These are phyloP conservation scores for Achaetomium macrosporum DNA, from an alignment of 2,329 filamentous ascomycete species.

Conservation along the genomic window DNA sequence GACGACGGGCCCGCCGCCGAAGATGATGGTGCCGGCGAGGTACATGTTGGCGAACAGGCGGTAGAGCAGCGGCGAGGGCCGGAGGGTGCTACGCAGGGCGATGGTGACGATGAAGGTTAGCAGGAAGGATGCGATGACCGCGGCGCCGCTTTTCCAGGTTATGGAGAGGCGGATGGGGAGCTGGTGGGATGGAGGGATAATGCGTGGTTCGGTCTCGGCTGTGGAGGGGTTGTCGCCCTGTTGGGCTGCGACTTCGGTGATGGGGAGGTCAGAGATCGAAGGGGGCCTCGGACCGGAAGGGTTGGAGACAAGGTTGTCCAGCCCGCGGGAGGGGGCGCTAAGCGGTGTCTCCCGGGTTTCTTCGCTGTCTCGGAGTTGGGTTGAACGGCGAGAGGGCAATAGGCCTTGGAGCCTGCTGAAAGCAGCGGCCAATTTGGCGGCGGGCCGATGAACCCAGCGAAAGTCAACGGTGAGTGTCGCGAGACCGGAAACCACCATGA, in stretches of 20 bases:
- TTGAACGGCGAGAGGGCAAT: not conserved
- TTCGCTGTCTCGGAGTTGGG: not conserved
- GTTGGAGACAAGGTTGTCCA: not conserved
- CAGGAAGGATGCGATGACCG: slow-evolving; percentile 45
- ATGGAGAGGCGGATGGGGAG: slow-evolving; percentile 36
- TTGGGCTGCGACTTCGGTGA: not conserved
- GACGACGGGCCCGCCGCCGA: slow-evolving; percentile 59
- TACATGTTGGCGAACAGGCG: slow-evolving; percentile 67
- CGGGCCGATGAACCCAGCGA: slow-evolving; percentile 41
- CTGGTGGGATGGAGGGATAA: slow-evolving; percentile 30
- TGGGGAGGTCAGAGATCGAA: not conserved
- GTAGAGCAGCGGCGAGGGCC: slow-evolving; percentile 36
- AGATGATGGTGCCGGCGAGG: slow-evolving; percentile 64
- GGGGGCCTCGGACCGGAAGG: not conserved
- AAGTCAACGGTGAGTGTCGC: slow-evolving; percentile 52
- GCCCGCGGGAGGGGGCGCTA: too few species aligned
- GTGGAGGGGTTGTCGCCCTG: not conserved
- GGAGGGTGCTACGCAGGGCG: slow-evolving; percentile 40
- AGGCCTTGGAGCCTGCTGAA: not conserved
- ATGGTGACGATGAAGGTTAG: slow-evolving; percentile 52
- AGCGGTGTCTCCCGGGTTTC: not conserved
- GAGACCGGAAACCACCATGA: slow-evolving; percentile 53
- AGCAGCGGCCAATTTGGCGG: not conserved
- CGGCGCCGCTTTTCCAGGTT: slow-evolving; percentile 40
- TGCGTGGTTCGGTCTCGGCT: slow-evolving; percentile 23